Percentiles rank a stretch among this genome's conserved stretches.
Conservation (phyloP, 768 basidiomycete genomes). For the Mycena capillaripes region DNA sequence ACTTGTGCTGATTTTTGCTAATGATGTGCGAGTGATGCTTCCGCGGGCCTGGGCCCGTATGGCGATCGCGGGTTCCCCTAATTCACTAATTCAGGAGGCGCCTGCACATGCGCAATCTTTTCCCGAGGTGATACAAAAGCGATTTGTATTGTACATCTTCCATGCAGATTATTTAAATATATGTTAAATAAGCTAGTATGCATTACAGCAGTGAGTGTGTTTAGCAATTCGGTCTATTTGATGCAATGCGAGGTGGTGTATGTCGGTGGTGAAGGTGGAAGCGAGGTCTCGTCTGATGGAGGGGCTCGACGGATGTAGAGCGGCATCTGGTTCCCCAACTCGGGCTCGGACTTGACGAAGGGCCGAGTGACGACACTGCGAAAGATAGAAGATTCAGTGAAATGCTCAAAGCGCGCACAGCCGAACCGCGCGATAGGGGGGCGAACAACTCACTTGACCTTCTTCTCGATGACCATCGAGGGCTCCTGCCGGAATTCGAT, state of each 20-base stretch:
- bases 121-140: background rate
- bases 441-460: constrained; percentile 66
- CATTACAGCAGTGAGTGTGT: constrained; percentile 6
- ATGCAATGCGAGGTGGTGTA: constrained; percentile 8
- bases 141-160: constrained; percentile 22
- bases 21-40: background rate
- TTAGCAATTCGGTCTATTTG: background rate
- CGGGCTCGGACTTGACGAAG: constrained; percentile 67
- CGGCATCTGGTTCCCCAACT: constrained; percentile 73
- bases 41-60: constrained; percentile 8
- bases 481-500: constrained; percentile 67
- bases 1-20: background rate
- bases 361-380: constrained; percentile 68
- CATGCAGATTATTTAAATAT: constrained; percentile 23
- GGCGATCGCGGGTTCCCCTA: too few relatives aligned
- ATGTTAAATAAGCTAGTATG: constrained; percentile 26
- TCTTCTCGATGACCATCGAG: constrained; percentile 71
- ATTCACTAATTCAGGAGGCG: constrained; percentile 6
- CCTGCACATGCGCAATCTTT: too few relatives aligned
- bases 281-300: constrained; percentile 19
- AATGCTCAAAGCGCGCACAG: background rate
- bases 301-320: constrained; percentile 57
- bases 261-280: constrained; percentile 17
- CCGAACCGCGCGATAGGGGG: constrained; percentile 19
- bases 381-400: constrained; percentile 20